These are phyloP conservation scores for Otatea glauca DNA, from an alignment of 176 grass and related monocot species.

Conservation along the genomic window DNA sequence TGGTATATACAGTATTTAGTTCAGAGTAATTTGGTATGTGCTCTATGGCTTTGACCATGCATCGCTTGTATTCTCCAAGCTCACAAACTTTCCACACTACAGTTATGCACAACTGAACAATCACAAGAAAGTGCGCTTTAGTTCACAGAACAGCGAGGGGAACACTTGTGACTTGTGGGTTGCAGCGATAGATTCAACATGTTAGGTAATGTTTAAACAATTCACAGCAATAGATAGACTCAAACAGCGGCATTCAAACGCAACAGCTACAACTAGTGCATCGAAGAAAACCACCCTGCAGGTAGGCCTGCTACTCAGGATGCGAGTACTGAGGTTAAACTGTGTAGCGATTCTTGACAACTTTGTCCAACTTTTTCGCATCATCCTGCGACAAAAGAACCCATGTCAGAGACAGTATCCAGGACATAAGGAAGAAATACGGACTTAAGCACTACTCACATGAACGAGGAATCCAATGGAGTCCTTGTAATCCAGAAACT, in stretches of 20 bases:
- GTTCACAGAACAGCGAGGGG: not conserved
- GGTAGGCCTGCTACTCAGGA: not conserved
- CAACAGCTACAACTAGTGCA: constrained; percentile 15
- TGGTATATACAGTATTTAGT: not conserved
- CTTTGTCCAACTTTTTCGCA: constrained; percentile 62
- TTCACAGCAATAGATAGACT: constrained; percentile 7
- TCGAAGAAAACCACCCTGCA: constrained; percentile 4
- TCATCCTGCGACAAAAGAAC: constrained; percentile 57
- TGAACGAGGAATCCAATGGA: constrained; percentile 77
- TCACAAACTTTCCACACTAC: not conserved
- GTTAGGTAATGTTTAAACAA: constrained; percentile 36
- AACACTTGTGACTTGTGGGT: constrained; percentile 15
- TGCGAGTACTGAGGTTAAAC: constrained; percentile 38
- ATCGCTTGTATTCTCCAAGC: too few species aligned
- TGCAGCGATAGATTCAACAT: constrained; percentile 10
- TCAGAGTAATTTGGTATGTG: not conserved
- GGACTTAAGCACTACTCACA: constrained; percentile 47
- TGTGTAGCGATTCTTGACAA: constrained; percentile 68
- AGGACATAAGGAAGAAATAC: not conserved
- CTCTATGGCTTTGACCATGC: not conserved
- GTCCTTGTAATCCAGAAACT: constrained; percentile 83
- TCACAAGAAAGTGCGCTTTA: too few species aligned
- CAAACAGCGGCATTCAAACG: not conserved
- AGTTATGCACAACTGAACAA: not conserved
- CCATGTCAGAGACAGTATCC: not conserved